Evolutionary conservation across 192 early-diverging fungal genomes (phyloP).

Genomic region (Gigaspora rosea): DNA sequence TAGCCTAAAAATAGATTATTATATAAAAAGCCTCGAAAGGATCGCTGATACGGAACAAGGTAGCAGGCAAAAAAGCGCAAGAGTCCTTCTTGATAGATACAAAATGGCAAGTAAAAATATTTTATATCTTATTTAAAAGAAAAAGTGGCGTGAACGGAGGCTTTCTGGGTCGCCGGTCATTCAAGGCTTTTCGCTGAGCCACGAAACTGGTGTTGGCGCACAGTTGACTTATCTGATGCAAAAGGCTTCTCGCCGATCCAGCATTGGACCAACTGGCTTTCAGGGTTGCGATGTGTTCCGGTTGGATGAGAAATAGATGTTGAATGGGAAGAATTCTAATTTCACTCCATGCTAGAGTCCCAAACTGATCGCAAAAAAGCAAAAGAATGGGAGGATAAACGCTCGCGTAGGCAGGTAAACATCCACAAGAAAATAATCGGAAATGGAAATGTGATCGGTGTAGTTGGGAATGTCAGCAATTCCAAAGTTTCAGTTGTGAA

Average conservation of each 20-base stretch:
- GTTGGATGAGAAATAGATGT: constrained; percentile 5
- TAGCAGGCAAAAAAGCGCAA: neutral
- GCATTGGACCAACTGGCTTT: constrained; percentile 17
- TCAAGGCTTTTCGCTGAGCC: constrained; percentile 26
- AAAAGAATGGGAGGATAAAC: constrained; percentile 21
- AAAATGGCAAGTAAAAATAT: constrained; percentile 21
- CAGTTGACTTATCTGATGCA: constrained; percentile 27
- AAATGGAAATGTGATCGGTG: neutral
- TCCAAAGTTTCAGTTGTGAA: neutral
- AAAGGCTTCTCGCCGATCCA: constrained; percentile 26
- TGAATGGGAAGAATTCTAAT: constrained; percentile 1
- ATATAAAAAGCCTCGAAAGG: neutral
- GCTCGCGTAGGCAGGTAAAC: neutral
- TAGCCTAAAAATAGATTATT: constrained; percentile 3
- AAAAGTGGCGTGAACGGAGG: constrained; percentile 27
- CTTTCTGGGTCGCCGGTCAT: constrained; percentile 12
- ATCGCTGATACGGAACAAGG: constrained; percentile 1
- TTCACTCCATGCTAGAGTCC: constrained; percentile 1
- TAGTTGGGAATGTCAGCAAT: neutral
- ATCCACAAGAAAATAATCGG: neutral
- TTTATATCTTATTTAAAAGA: constrained; percentile 10
- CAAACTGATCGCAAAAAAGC: constrained; percentile 20
- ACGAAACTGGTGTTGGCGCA: constrained; percentile 30
- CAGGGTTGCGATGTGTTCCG: constrained; percentile 9
- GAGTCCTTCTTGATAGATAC: constrained; percentile 15